Evolutionary conservation across 768 basidiomycete species (phyloP).

Genomic region (Trametes punicea): DNA sequence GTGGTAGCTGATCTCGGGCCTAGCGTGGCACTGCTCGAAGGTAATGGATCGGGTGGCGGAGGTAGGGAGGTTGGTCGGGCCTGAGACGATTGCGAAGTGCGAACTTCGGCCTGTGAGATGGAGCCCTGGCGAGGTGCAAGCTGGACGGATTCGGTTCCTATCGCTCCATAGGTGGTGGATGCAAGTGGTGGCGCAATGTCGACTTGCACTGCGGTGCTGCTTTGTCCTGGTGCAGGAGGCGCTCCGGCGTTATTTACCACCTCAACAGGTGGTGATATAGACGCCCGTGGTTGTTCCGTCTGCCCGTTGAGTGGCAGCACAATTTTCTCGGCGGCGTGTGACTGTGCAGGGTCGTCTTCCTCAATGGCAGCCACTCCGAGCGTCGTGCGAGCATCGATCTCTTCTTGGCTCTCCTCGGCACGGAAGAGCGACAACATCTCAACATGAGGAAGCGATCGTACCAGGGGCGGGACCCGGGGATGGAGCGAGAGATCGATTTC

Average conservation of each 20-base stretch:
- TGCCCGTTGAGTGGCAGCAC: neutral
- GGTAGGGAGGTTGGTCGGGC: neutral
- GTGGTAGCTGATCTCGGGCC: neutral
- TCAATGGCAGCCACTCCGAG: slow-evolving; percentile 33
- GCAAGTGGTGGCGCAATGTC: slow-evolving; percentile 3
- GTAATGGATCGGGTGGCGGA: slow-evolving; percentile 16
- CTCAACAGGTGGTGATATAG: neutral
- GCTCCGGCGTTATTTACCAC: neutral
- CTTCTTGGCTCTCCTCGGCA: slow-evolving; percentile 63
- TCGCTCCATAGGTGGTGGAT: neutral
- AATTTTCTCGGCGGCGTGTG: slow-evolving; percentile 10
- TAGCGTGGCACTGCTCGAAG: slow-evolving; percentile 1
- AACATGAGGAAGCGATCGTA: slow-evolving; percentile 62
- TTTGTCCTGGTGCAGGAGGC: neutral
- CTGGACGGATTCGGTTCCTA: neutral
- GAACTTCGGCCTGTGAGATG: neutral
- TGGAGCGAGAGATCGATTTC: slow-evolving; percentile 66
- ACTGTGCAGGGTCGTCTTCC: slow-evolving; percentile 16
- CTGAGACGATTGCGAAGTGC: neutral
- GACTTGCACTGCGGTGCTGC: slow-evolving; percentile 5
- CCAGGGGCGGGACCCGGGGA: slow-evolving; percentile 73
- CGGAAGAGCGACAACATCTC: slow-evolving; percentile 60
- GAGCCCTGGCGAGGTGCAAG: neutral
- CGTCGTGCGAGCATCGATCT: slow-evolving; percentile 43
- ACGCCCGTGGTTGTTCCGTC: neutral